Conservation (phyloP, 768 basidiomycete species). For the Pleurotus salmoneostramineus region DNA sequence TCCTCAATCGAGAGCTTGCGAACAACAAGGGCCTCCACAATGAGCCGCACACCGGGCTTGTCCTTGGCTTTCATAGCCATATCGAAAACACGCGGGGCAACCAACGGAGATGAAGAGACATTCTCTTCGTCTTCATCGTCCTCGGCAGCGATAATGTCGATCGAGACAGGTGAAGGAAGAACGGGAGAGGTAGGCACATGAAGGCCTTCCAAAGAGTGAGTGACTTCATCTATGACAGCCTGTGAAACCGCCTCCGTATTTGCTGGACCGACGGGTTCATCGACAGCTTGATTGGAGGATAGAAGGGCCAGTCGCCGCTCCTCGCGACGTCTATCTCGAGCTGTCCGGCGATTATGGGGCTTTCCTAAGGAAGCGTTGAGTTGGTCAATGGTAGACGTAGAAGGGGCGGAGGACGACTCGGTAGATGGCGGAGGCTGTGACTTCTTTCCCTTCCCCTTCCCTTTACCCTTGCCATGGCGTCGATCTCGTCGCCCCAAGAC, state of each 20-base stretch:
- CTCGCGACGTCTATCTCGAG: constrained; percentile 49
- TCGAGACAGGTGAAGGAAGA: constrained; percentile 8
- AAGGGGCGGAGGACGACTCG: constrained; percentile 8
- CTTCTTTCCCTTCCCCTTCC: constrained; percentile 27
- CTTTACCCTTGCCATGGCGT: constrained; percentile 17
- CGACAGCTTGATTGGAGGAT: constrained; percentile 17
- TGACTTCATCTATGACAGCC: constrained; percentile 13
- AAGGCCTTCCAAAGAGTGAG: constrained; percentile 23
- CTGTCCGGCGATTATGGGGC: constrained; percentile 34
- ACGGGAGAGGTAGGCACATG: constrained; percentile 23
- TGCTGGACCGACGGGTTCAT: background rate
- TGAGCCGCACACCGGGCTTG: constrained; percentile 43
- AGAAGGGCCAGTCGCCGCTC: constrained; percentile 36
- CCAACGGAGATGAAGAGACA: background rate
- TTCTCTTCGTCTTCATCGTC: background rate
- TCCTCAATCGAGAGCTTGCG: constrained; percentile 75
- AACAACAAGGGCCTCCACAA: constrained; percentile 79
- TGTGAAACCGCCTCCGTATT: background rate
- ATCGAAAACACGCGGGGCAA: background rate
- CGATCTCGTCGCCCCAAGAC: constrained; percentile 5
- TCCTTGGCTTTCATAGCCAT: background rate
- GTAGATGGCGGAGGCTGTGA: constrained; percentile 15
- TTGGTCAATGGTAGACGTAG: constrained; percentile 6
- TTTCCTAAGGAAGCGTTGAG: constrained; percentile 12
- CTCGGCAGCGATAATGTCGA: background rate